Conservation (phyloP, 192 early-diverging fungal genomes). For the Gamsiella multidivaricata region DNA sequence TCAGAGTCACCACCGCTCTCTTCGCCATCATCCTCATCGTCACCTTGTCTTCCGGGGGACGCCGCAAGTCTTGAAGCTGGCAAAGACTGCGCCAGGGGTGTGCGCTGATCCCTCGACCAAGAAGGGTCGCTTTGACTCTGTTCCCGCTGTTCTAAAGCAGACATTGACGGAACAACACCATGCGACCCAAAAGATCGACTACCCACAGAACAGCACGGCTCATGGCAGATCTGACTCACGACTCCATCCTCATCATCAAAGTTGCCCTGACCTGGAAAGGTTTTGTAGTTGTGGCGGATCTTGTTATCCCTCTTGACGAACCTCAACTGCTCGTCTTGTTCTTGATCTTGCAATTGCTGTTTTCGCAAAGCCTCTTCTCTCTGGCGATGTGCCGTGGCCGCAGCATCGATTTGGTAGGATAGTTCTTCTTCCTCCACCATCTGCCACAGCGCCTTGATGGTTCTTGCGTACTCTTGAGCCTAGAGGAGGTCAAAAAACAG, state of each 20-base stretch:
- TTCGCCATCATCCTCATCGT: background rate
- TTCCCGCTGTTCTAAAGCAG: background rate
- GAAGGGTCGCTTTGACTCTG: background rate
- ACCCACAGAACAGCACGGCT: background rate
- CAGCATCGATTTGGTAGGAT: slow-evolving; percentile 18
- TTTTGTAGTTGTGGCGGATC: background rate
- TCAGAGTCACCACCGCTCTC: background rate
- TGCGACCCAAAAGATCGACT: no score
- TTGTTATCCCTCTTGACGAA: background rate
- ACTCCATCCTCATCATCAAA: background rate
- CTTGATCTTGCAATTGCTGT: background rate
- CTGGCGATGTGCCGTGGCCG: slow-evolving; percentile 6
- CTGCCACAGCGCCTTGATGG: slow-evolving; percentile 46
- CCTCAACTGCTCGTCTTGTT: no score
- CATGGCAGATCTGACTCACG: background rate
- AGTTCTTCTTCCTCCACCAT: slow-evolving; percentile 51
- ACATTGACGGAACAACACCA: no score
- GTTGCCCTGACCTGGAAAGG: background rate
- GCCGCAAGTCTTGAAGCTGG: background rate
- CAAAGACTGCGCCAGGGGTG: background rate
- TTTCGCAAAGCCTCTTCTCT: background rate
- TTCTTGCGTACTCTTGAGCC: slow-evolving; percentile 53
- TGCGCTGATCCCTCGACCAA: background rate
- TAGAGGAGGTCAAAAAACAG: background rate
- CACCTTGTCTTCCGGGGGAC: background rate